A percentile compares a stretch with the other conserved stretches of the same genome.
These are phyloP conservation scores for Albophoma yamanashiensis DNA, from an alignment of 2,329 filamentous ascomycete species.

Conservation along the genomic window DNA sequence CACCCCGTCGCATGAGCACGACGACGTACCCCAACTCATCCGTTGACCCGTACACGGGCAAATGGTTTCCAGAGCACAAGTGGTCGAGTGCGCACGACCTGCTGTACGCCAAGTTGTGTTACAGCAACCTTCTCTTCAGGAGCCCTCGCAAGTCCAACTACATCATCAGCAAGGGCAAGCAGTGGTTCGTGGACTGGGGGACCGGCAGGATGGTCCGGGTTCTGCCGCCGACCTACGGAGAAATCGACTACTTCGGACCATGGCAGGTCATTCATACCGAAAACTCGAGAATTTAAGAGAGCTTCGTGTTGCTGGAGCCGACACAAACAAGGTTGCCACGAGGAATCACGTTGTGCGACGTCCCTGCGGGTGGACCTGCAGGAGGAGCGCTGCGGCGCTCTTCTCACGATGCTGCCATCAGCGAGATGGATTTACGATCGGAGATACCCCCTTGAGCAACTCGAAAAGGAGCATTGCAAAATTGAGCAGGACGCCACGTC, in stretches of 20 bases:
- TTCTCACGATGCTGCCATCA: background rate
- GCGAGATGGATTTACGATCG: background rate
- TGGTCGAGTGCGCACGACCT: constrained; percentile 47
- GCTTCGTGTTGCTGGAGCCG: background rate
- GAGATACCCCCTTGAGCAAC: background rate
- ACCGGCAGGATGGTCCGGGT: constrained; percentile 44
- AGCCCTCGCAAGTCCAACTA: constrained; percentile 48
- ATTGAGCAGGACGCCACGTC: background rate
- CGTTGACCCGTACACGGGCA: constrained; percentile 37
- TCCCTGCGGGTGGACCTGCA: background rate
- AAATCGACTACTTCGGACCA: constrained; percentile 36
- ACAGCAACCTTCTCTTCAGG: constrained; percentile 45
- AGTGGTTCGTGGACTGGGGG: constrained; percentile 49
- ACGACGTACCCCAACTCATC: constrained; percentile 34
- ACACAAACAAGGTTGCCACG: background rate
- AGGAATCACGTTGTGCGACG: background rate
- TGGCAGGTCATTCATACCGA: constrained; percentile 40
- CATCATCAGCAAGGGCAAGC: constrained; percentile 44
- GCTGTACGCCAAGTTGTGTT: constrained; percentile 49
- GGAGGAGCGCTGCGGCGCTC: background rate
- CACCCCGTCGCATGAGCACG: constrained; percentile 29
- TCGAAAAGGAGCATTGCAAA: background rate
- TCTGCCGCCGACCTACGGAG: constrained; percentile 42
- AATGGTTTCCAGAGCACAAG: constrained; percentile 44
- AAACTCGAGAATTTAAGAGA: constrained; percentile 32